Evolutionary conservation across 495 filamentous ascomycete species (phyloP), one percentile per base, ranked within the genome.

Genomic region (Penicillium verhagenii): DNA sequence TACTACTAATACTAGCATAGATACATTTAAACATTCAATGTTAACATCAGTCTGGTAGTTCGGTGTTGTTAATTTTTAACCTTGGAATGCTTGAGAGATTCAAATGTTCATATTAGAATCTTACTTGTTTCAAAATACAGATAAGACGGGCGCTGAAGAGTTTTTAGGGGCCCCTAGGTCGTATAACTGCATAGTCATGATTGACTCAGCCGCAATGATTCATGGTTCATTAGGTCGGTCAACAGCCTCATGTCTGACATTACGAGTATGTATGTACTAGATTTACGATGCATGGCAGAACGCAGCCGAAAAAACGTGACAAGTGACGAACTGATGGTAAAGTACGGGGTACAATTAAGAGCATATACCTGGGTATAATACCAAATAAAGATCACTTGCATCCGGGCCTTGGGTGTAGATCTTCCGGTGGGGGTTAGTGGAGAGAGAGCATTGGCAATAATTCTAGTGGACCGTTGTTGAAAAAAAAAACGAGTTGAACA

Each of bases 371-470:
- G n/a, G n/a, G n/a, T n/a, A n/a, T n/a, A n/a, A n/a, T n/a, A n/a
- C 31, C 31, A 35, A 35, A 14, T n/a, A 35, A 35, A 35, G 10
- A 48, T 48, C 28, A 23, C 46, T 18, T 31, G 46, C 26, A 48
- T 35, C 25, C 21, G 29, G n/a, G 25, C 42, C 42, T 45, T 35
- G 24, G 39, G 9, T 38, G 40, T 50, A 29, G 47, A 51, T 56
- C 53, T 26, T 50, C 37, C 13, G 21, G 53, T 50, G 53, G 47
- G 47, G 53, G 35, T 25, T 8, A 26, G 51, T 53, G 51, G 51
- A 46, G 50, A 33, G 26, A 11, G 28, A 40, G 39, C 47, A 56
- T n/a, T 7, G 13, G 24, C n/a, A 40, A 56, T 44, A 56, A n/a
- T n/a, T 38, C 38, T 10, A 47, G 47, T 56, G 53, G 53, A 21